Percentiles rank a stretch among this genome's conserved stretches.
Conservation (phyloP, 257 asterid genomes). For the Parsonsia alboflavescens region DNA sequence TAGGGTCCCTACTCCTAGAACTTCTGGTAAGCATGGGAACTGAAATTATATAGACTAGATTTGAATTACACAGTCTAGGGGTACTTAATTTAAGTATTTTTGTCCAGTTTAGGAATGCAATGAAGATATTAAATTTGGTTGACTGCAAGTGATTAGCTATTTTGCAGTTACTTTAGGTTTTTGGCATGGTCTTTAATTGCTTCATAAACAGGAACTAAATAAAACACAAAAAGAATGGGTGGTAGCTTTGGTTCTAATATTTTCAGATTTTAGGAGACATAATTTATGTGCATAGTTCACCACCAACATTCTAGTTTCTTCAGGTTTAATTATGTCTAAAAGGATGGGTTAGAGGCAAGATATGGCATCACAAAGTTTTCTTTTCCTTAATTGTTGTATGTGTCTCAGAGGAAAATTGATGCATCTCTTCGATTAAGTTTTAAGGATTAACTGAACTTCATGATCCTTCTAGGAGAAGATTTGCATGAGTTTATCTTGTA, state of each 20-base stretch:
- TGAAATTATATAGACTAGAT: neutral
- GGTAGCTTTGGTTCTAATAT: neutral
- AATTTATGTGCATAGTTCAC: neutral
- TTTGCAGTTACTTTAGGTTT: neutral
- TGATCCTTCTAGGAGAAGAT: neutral
- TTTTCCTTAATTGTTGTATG: neutral
- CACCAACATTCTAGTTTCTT: neutral
- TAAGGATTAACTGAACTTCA: neutral
- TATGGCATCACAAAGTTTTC: neutral
- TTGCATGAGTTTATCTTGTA: neutral
- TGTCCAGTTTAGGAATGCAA: neutral
- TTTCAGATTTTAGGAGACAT: neutral
- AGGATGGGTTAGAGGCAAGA: neutral
- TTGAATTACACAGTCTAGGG: neutral
- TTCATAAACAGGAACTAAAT: neutral
- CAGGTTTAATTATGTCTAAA: neutral
- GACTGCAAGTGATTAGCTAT: neutral
- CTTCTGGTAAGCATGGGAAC: slow-evolving; percentile 49
- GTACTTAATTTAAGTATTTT: neutral
- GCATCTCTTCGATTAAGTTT: neutral
- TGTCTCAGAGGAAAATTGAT: neutral
- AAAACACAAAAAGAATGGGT: neutral
- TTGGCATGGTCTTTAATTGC: no score
- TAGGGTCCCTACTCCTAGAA: slow-evolving; percentile 53
- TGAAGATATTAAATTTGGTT: neutral